Conservation (phyloP, 305 asterid genomes). For the Solanum hybrid region DNA sequence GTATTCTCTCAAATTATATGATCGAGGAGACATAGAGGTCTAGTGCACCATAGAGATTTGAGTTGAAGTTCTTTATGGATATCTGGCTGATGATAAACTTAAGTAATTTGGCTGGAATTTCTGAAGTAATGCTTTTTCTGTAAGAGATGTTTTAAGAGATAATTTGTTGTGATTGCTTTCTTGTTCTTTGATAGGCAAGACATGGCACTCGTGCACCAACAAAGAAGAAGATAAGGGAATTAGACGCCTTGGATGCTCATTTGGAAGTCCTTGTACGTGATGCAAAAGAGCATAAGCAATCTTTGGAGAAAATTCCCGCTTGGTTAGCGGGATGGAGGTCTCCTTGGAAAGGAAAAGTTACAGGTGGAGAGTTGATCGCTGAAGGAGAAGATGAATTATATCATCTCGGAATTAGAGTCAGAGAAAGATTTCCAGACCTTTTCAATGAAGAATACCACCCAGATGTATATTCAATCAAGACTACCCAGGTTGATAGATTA, state of each 20-base stretch:
- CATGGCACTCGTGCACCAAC: constrained; percentile 98
- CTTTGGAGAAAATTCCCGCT: constrained; percentile 39
- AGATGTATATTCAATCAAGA: constrained; percentile 73
- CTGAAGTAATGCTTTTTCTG: background rate
- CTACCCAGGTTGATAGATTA: constrained; percentile 58
- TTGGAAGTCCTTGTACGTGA: constrained; percentile 43
- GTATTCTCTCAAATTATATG: background rate
- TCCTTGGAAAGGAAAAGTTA: constrained; percentile 81
- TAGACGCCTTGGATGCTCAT: constrained; percentile 53
- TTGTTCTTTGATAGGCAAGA: constrained; percentile 56
- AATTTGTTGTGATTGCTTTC: background rate
- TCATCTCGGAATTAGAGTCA: constrained; percentile 72
- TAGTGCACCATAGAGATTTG: background rate
- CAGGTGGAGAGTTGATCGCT: constrained; percentile 72
- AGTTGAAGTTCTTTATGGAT: background rate
- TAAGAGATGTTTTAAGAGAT: background rate
- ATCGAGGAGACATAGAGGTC: background rate
- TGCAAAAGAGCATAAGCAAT: constrained; percentile 37
- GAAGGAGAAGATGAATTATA: constrained; percentile 80
- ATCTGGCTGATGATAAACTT: background rate
- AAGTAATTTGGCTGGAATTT: background rate
- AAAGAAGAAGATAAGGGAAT: constrained; percentile 64
- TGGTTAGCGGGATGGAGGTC: constrained; percentile 82
- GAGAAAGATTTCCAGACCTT: constrained; percentile 54
- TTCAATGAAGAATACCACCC: constrained; percentile 79